phyloP scores from a whole-genome alignment of 495 filamentous ascomycete species.

The Recurvomyces mirabilis region DNA sequence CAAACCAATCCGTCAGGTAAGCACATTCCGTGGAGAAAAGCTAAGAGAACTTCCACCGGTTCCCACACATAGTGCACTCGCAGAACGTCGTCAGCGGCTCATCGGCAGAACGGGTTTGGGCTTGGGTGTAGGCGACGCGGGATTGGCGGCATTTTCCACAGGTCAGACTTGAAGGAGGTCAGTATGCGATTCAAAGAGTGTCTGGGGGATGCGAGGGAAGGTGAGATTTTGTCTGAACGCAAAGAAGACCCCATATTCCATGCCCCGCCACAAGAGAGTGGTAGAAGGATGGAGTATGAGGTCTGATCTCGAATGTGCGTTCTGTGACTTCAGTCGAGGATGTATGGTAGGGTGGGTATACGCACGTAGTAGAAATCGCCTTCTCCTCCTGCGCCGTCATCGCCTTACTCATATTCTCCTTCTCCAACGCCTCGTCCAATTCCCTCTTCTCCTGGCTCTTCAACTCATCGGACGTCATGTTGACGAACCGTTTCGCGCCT shows the following conservation, averaged over 20 bases:
- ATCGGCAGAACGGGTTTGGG: conserved; percentile 90
- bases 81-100: conserved; percentile 82
- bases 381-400: conserved; percentile 84
- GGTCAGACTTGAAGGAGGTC: conserved; percentile 43
- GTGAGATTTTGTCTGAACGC: conserved; percentile 12
- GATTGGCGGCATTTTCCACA: conserved; percentile 84
- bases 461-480: conserved; percentile 64
- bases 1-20: too few relatives aligned
- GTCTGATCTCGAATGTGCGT: conserved; percentile 4
- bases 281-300: conserved; percentile 10
- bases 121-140: conserved; percentile 90
- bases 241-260: conserved; percentile 21
- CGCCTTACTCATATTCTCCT: conserved; percentile 91
- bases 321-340: too few relatives aligned
- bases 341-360: conserved; percentile 1
- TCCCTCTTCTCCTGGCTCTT: conserved; percentile 59
- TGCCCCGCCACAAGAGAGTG: neutral
- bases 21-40: too few relatives aligned
- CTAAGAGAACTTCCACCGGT: conserved; percentile 56
- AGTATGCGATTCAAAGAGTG: neutral
- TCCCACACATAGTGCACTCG: conserved; percentile 62
- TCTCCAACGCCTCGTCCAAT: conserved; percentile 56
- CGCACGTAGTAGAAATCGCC: conserved; percentile 56
- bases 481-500: conserved; percentile 56
- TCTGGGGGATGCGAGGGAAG: neutral